Evolutionary conservation across 768 basidiomycete species (phyloP), one percentile per base, ranked within the genome.

Genomic region (Amanita phalloides): DNA sequence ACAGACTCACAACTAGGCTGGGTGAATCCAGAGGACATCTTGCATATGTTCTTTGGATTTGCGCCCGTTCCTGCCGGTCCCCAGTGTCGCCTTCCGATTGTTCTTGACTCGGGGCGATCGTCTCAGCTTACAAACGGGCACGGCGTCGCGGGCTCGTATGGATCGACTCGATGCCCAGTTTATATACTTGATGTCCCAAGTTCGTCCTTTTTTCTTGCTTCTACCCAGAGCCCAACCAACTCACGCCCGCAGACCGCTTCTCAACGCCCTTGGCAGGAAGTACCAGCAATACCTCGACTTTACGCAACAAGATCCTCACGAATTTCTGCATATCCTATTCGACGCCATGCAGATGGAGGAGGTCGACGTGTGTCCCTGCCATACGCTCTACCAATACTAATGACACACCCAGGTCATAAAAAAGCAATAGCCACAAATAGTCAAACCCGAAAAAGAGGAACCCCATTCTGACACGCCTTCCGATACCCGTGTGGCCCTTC

Each of bases 321-420:
- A 98, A 69, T 85, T 95, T 55, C 68, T 97, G 23, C 76, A 89
- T 32, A 92, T 93, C 56, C 71, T 97, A 54, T 71, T 96, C 36
- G 94, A 96, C 63, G 86, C 84, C 17, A 87, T 94, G 76, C 79
- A 90, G 49, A 94, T 94, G 90, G 94, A 97, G 63, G 93, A 97
- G 65, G 71, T 82, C 47, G 94, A 98, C 62, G 88, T 90, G 60
- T 55, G 82, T 65, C 25, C 11, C 35, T 37, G 23, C 21, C 47
- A 20, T 55, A 3, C 26, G 32, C 42, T 14, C 23, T 20, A 26
- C 43, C 47, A n/a, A 10, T 11, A 45, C 33, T 21, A 37, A 38
- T 10, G 48, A 23, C 35, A 48, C 47, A 39, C 23, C 9, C 38
- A 91, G 89, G 72, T 88, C 43, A 90, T 92, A 68, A 91, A 90